Conservation (phyloP, 139 green algal genomes). For the Coelastrella sp. region DNA sequence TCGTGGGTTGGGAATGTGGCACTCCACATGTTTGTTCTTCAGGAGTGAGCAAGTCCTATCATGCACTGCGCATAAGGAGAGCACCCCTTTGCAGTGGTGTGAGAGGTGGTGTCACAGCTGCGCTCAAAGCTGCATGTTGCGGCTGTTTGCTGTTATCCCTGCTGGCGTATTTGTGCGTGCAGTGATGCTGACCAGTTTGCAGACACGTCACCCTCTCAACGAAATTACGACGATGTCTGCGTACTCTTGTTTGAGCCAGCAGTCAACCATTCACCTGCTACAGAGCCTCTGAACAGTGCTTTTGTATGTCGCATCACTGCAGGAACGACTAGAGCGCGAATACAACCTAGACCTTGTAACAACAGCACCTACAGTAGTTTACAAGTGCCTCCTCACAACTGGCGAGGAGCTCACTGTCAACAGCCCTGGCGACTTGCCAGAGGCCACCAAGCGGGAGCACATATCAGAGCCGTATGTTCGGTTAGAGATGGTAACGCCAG, state of each 20-base stretch:
- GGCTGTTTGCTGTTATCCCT: no score
- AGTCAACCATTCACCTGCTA: background rate
- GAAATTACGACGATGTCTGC: no score
- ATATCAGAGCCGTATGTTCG: constrained; percentile 95
- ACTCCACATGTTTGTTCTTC: background rate
- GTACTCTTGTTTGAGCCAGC: background rate
- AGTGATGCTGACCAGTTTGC: no score
- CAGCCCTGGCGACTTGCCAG: constrained; percentile 92
- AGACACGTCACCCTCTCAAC: no score
- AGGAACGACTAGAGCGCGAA: constrained; percentile 98
- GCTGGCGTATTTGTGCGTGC: no score
- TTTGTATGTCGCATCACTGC: background rate
- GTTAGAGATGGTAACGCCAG: constrained; percentile 72
- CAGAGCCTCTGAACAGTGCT: background rate
- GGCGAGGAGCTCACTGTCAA: constrained; percentile 72
- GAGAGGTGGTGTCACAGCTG: no score
- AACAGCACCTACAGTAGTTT: constrained; percentile 97
- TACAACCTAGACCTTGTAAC: constrained; percentile 98
- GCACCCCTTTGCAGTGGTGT: no score
- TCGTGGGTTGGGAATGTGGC: background rate
- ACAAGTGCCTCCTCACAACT: constrained; percentile 76
- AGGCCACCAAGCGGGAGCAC: constrained; percentile 67
- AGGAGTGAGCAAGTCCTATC: no score
- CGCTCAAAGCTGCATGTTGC: no score
- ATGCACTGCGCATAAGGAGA: no score